Conservation (phyloP, 805 yeast genomes). For the Myxozyma udenii region DNA sequence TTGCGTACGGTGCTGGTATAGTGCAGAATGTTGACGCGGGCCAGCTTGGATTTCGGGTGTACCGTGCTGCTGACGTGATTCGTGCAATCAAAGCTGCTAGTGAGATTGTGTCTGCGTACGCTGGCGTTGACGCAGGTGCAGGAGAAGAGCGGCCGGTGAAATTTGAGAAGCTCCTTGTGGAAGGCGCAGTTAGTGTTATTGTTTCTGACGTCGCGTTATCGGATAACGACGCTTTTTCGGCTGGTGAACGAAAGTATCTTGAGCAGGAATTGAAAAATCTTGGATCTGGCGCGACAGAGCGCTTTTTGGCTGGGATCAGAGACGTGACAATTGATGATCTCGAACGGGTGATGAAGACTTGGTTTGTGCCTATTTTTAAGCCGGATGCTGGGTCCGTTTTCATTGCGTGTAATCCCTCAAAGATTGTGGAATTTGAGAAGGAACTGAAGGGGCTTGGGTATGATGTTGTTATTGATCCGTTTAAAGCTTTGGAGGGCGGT, state of each 20-base stretch:
- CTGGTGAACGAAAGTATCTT: constrained; percentile 63
- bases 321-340: constrained; percentile 50
- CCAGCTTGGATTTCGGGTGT: constrained; percentile 60
- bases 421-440: constrained; percentile 46
- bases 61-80: constrained; percentile 79
- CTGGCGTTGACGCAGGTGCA: constrained; percentile 53
- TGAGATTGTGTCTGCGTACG: constrained; percentile 49
- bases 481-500: constrained; percentile 38
- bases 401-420: constrained; percentile 69
- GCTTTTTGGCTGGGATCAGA: constrained; percentile 53
- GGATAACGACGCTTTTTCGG: constrained; percentile 61
- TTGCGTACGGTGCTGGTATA: constrained; percentile 83
- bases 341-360: constrained; percentile 49
- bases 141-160: constrained; percentile 29
- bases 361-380: constrained; percentile 65
- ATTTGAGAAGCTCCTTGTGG: constrained; percentile 59
- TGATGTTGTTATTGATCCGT: constrained; percentile 54
- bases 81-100: constrained; percentile 50
- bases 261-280: constrained; percentile 66
- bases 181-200: constrained; percentile 72
- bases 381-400: constrained; percentile 57
- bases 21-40: constrained; percentile 62
- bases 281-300: constrained; percentile 61
- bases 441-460: constrained; percentile 59
- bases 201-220: constrained; percentile 67